Evolutionary conservation across 768 basidiomycete genomes (phyloP), one percentile per base, ranked within the genome.

Genomic region (Daedaleopsis sinensis): DNA sequence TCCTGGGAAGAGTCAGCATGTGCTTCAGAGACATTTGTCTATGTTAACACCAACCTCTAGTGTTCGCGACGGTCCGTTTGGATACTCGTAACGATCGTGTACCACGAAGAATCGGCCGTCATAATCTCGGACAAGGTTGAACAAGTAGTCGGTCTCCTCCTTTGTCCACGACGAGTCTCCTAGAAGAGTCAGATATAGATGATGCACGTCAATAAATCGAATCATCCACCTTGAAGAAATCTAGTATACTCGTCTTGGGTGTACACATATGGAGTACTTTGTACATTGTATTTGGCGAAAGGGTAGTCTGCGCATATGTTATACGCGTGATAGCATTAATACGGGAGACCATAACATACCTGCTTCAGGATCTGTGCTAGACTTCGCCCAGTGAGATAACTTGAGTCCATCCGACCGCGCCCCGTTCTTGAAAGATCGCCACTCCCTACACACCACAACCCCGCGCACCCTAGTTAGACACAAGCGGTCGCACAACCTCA

Each of bases 81-180:
- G 79, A 69, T 80, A 93, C 5, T 92, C 87, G 73, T 96, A 98
- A 27, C 97, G 87, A 74, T 98, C 97, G 55, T 91, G 80, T 13
- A 96, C 86, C 64, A 98, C 82, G 71, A 92, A 89, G 85, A 96
- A 98, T 47, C 96, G 84, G 12, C 86, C 79, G 72, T 98, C 96
- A 66, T 91, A 98, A 54, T 91, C 87, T 52, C 83, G 81, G 10
- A 90, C 87, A 10, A 96, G 73, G 3, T 77, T 77, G 74, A 98
- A 96, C 1, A 99, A 82, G 70, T 98, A 94, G 71, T 94, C 91
- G 0, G 97, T 98, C 74, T 98, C 95, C 66, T 94, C 93, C 67
- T 89, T 90, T 7, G 91, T 84, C 97, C 97, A 98, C 61, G 89
- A 89, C 11, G 77, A 78, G 68, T 96, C 96, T 89, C 57, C 27